Conservation (phyloP, 2,329 filamentous ascomycete species). For the Aspergillus novoparasiticus region DNA sequence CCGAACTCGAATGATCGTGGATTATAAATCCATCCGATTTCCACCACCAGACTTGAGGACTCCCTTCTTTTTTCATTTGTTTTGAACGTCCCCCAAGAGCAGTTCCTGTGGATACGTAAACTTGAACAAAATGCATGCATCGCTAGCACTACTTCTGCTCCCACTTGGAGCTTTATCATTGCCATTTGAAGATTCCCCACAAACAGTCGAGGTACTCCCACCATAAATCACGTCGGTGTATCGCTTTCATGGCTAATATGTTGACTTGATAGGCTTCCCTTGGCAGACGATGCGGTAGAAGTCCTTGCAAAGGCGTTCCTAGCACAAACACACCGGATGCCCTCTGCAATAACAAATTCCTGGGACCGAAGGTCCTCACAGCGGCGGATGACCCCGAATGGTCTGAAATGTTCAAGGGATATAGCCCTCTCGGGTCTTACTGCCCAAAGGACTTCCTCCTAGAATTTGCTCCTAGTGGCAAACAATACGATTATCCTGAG, state of each 20-base stretch:
- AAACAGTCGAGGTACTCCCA: neutral
- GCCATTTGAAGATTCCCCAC: neutral
- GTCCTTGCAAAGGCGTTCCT: neutral
- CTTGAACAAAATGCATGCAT: neutral
- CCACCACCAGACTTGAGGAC: neutral
- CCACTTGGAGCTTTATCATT: neutral
- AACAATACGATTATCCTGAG: constrained; percentile 43
- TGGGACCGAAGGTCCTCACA: neutral
- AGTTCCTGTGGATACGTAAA: neutral
- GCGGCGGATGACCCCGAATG: neutral
- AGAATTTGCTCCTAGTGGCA: neutral
- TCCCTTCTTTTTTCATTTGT: too few relatives aligned
- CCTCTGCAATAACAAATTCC: neutral
- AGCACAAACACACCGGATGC: neutral
- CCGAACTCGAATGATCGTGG: neutral
- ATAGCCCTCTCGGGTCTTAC: neutral
- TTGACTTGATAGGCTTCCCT: neutral
- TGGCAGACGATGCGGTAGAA: neutral
- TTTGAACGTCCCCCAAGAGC: too few relatives aligned
- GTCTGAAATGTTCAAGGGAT: neutral
- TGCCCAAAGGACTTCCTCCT: neutral
- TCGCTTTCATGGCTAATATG: neutral
- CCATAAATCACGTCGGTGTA: neutral
- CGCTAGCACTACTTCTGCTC: neutral
- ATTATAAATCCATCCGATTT: neutral